A percentile compares a stretch with the other conserved stretches of the same genome.
These are phyloP conservation scores for Sclerospora graminicola DNA, from an alignment of 352 stramenopile genomes.

Conservation along the genomic window DNA sequence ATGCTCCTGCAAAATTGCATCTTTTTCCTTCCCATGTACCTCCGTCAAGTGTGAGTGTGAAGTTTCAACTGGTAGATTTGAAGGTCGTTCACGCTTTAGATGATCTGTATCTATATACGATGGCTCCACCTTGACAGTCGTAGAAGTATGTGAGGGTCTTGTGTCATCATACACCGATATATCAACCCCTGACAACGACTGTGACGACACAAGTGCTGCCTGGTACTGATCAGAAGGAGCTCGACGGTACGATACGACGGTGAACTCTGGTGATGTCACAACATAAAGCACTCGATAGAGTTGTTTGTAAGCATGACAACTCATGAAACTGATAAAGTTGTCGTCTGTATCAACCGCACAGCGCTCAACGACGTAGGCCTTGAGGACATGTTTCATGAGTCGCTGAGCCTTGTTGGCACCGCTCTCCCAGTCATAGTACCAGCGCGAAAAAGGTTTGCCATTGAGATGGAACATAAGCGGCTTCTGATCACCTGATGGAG, in stretches of 20 bases:
- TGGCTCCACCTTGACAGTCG: not conserved
- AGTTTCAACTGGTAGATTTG: not conserved
- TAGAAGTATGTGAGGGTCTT: not conserved
- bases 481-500: conserved; percentile 9
- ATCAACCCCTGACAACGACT: not conserved
- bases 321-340: conserved; percentile 18
- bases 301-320: conserved; percentile 10
- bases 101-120: not conserved
- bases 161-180: not conserved
- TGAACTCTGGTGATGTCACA: conserved; percentile 49
- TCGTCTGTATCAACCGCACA: conserved; percentile 25
- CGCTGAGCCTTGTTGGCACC: conserved; percentile 56
- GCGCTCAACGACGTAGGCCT: conserved; percentile 43
- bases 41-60: not conserved
- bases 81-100: not conserved
- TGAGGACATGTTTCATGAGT: conserved; percentile 59
- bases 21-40: not conserved
- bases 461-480: conserved; percentile 48
- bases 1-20: conserved; percentile 19
- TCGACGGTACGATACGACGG: conserved; percentile 61
- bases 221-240: conserved; percentile 23
- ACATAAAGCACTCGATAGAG: conserved; percentile 41
- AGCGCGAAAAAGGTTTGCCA: conserved; percentile 27
- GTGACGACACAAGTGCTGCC: not conserved
- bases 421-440: conserved; percentile 75